Base-by-base conservation (phyloP, 768 basidiomycete genomes). In the Leucocoprinus sp. region DNA sequence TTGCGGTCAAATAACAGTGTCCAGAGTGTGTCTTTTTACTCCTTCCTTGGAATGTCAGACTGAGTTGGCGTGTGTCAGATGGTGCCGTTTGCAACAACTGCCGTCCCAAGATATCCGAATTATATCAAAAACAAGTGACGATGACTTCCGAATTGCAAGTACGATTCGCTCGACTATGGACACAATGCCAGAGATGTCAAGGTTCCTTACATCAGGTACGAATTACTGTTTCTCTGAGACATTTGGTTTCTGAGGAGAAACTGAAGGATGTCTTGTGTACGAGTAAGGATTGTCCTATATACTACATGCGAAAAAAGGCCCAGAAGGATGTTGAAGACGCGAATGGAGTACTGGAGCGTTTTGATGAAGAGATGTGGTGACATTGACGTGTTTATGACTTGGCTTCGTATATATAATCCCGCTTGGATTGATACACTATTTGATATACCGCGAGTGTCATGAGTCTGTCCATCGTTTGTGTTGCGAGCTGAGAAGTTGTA, bases 151-250 rank as follows among this genome's bases (percentile, higher is more conserved):
- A 79, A 17, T 68, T 84, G 36, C 91, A 99, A 70, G 83, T 93
- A 5, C 81, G 88, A 37, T 98, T 96, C 61, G 87, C 95, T 15
- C 78, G 93, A 39, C 62, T 99, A 18, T 99, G 96, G 96, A 98
- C 96, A 1, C 95, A 98, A 58, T 99, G 96, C 55, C 96, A 99
- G 59, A 78, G 96, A 19, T 99, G 96, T 69, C 96, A 99, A 60
- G 96, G 96, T 11, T 99, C 96, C 14, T 70, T 99, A 38, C 96
- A 99, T 66, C 93, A 96, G 70, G 84, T 84, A 48, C 3, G 26
- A 22, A 61, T 53, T 11, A 19, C 22, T 1, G 22, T 12, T 14
- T 35, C 3, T 37, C 9, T 43, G 11, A 17, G 39, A 14, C 18
- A 14, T 29, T 9, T 19, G 15, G 9, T 22, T 8, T 22, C 27